A percentile compares a stretch with the other conserved stretches of the same genome.
These are phyloP conservation scores for Aspergillus coremiiformis DNA, from an alignment of 495 filamentous ascomycete species.

Conservation along the genomic window DNA sequence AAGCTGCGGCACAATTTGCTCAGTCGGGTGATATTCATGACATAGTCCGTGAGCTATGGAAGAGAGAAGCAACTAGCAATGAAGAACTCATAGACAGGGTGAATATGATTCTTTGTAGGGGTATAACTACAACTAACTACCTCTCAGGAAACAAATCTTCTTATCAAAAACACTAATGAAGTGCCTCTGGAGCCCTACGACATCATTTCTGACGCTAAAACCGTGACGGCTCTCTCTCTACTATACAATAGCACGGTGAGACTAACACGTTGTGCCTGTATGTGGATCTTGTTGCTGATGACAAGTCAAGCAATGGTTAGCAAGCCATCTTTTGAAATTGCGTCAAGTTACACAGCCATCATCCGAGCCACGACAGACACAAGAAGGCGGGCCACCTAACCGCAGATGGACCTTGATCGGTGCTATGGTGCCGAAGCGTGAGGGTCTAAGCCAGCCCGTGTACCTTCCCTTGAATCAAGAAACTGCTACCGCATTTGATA, in stretches of 20 bases:
- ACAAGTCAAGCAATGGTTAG: slow-evolving; percentile 71
- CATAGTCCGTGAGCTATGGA: slow-evolving; percentile 56
- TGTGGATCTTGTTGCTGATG: slow-evolving; percentile 10
- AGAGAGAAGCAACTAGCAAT: slow-evolving; percentile 24
- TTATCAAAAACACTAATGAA: slow-evolving; percentile 57
- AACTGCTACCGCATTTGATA: slow-evolving; percentile 77
- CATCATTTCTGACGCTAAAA: slow-evolving; percentile 83
- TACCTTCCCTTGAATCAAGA: slow-evolving; percentile 87
- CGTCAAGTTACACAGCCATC: slow-evolving; percentile 56
- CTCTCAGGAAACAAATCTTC: slow-evolving; percentile 54
- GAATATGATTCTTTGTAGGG: not conserved
- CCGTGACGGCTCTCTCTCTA: slow-evolving; percentile 72
- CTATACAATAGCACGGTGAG: slow-evolving; percentile 85
- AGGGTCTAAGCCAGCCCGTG: slow-evolving; percentile 50
- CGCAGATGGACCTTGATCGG: slow-evolving; percentile 77
- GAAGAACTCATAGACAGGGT: slow-evolving; percentile 38
- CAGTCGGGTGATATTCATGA: slow-evolving; percentile 62
- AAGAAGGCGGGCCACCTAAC: slow-evolving; percentile 33
- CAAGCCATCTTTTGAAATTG: slow-evolving; percentile 66
- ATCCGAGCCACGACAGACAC: slow-evolving; percentile 35
- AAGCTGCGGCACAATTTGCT: slow-evolving; percentile 66
- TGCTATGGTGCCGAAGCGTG: slow-evolving; percentile 48
- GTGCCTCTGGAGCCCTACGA: slow-evolving; percentile 62
- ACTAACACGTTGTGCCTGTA: not conserved
- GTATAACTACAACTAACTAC: slow-evolving; percentile 2